Evolutionary conservation across 805 yeast species (phyloP).

Genomic region (Candida morakotiae): DNA sequence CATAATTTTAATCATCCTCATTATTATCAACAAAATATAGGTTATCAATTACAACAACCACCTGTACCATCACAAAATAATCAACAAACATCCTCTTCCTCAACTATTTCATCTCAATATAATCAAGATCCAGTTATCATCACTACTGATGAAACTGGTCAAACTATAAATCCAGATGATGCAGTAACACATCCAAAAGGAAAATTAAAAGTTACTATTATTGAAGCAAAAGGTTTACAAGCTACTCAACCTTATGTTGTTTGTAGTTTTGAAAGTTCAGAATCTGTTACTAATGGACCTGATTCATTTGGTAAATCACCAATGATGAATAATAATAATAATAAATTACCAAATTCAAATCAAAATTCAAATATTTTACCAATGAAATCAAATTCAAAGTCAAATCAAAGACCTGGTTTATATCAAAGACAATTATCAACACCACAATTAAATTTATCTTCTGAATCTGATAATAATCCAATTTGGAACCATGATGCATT

Average conservation of each 20-base stretch:
- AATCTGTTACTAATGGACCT: slow-evolving; percentile 82
- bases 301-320: slow-evolving; percentile 40
- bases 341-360: slow-evolving; percentile 1
- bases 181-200: slow-evolving; percentile 60
- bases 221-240: slow-evolving; percentile 69
- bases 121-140: slow-evolving; percentile 24
- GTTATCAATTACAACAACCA: slow-evolving; percentile 10
- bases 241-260: slow-evolving; percentile 81
- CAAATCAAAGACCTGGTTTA: slow-evolving; percentile 25
- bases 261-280: slow-evolving; percentile 87
- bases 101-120: background rate
- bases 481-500: slow-evolving; percentile 90
- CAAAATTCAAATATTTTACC: slow-evolving; percentile 9
- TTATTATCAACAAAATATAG: slow-evolving; percentile 3
- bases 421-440: slow-evolving; percentile 37
- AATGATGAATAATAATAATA: slow-evolving; percentile 5
- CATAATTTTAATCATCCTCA: slow-evolving; percentile 4
- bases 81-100: background rate
- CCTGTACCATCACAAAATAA: slow-evolving; percentile 3
- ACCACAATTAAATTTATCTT: slow-evolving; percentile 27
- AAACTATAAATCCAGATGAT: slow-evolving; percentile 22
- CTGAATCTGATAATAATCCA: slow-evolving; percentile 50
- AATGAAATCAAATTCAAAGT: slow-evolving; percentile 7
- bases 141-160: slow-evolving; percentile 40
- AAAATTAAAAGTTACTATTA: slow-evolving; percentile 71